phyloP scores from a whole-genome alignment of 1,139 yeast species.

The Wickerhamomyces sp. region DNA sequence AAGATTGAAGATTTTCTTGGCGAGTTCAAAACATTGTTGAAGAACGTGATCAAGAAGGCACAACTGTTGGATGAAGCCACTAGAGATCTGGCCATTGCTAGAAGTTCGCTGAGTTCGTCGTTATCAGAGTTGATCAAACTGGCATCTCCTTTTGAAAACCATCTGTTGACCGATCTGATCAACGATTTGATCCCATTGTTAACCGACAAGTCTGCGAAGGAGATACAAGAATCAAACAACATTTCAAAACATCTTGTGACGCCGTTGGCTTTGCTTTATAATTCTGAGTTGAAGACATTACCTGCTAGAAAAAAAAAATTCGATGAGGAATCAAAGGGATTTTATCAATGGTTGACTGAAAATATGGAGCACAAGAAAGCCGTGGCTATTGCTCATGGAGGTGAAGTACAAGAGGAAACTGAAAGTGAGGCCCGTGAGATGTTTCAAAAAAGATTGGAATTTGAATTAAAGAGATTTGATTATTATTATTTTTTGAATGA shows the following conservation, averaged over 20 bases:
- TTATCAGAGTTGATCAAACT: conserved; percentile 13
- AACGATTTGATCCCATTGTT: conserved; percentile 12
- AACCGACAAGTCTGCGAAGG: conserved; percentile 16
- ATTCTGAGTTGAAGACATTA: conserved; percentile 18
- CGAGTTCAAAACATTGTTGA: conserved; percentile 8
- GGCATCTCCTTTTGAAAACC: conserved; percentile 6
- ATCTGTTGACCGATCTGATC: conserved; percentile 10
- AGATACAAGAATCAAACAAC: conserved; percentile 15
- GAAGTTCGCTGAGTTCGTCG: conserved; percentile 13
- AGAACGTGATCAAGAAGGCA: conserved; percentile 14
- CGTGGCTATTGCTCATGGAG: too few relatives aligned
- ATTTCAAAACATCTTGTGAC: conserved; percentile 12
- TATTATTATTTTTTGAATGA: conserved; percentile 63
- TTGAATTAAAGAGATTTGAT: conserved; percentile 68
- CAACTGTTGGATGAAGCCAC: conserved; percentile 17
- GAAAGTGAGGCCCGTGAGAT: conserved; percentile 22
- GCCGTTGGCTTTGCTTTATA: conserved; percentile 13
- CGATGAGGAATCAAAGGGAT: conserved; percentile 56
- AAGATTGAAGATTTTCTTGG: conserved; percentile 9
- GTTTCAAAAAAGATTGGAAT: conserved; percentile 50
- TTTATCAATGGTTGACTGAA: conserved; percentile 68
- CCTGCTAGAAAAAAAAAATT: conserved; percentile 14
- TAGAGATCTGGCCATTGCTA: conserved; percentile 15
- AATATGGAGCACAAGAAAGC: neutral
- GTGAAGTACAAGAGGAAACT: conserved; percentile 33